Conservation (phyloP, 192 early-diverging fungal species). For the Chytriomyces sp. region DNA sequence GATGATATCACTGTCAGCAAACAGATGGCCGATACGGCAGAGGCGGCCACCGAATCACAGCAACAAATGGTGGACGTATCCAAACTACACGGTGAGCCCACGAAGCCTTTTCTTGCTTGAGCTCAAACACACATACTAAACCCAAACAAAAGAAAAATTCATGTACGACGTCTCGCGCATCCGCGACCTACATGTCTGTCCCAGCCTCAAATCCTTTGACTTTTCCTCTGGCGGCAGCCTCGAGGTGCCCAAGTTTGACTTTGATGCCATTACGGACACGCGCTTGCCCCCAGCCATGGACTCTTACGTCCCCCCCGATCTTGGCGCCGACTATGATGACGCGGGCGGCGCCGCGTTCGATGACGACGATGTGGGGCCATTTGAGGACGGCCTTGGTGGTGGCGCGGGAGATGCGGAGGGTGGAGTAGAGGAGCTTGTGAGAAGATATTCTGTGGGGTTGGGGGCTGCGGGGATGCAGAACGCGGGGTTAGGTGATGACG, state of each 20-base stretch:
- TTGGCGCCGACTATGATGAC: conserved; percentile 37
- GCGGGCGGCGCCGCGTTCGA: neutral
- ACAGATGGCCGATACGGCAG: conserved; percentile 17
- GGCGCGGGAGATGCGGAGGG: conserved; percentile 10
- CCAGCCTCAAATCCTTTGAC: conserved; percentile 67
- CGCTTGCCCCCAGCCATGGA: conserved; percentile 32
- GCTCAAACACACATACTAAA: neutral
- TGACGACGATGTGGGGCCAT: conserved; percentile 46
- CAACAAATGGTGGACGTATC: conserved; percentile 42
- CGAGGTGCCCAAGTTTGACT: conserved; percentile 28
- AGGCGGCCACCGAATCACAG: conserved; percentile 9
- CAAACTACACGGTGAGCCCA: conserved; percentile 40
- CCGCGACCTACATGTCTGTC: conserved; percentile 62
- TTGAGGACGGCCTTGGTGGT: conserved; percentile 31
- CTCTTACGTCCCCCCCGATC: conserved; percentile 17
- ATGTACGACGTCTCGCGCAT: conserved; percentile 43
- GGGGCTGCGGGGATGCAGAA: neutral
- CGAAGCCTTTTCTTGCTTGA: neutral
- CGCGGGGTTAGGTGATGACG: neutral
- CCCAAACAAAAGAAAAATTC: conserved; percentile 45
- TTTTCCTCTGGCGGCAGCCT: conserved; percentile 48
- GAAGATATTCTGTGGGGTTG: too few relatives aligned
- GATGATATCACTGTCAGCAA: conserved; percentile 62
- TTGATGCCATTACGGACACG: conserved; percentile 18
- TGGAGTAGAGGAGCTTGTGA: conserved; percentile 11